Conservation (phyloP, 352 stramenopile genomes). For the Globisporangium radiosum region DNA sequence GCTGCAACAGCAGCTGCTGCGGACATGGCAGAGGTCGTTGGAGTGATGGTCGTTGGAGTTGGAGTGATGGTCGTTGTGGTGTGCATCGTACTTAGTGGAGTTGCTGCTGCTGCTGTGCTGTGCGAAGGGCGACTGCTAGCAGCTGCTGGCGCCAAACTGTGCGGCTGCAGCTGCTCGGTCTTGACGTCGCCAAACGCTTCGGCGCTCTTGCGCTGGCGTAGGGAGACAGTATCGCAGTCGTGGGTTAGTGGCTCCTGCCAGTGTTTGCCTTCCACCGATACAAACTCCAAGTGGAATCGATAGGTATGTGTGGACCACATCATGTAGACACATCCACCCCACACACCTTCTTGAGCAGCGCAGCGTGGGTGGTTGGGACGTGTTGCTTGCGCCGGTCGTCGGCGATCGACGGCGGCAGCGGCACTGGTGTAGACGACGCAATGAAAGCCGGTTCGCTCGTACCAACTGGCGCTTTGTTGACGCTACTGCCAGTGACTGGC, state of each 20-base stretch:
- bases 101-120: constrained; percentile 19
- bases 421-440: background rate
- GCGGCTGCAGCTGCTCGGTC: constrained; percentile 18
- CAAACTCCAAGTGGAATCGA: too few relatives aligned
- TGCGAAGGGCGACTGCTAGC: constrained; percentile 4
- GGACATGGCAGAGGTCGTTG: constrained; percentile 3
- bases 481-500: background rate
- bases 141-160: constrained; percentile 11
- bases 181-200: constrained; percentile 41
- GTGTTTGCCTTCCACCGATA: too few relatives aligned
- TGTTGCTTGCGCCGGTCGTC: constrained; percentile 22
- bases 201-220: constrained; percentile 29
- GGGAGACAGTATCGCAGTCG: too few relatives aligned
- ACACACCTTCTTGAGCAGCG: constrained; percentile 29
- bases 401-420: constrained; percentile 9
- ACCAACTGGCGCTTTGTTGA: background rate
- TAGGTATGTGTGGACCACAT: too few relatives aligned
- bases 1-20: constrained; percentile 18
- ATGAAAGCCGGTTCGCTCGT: too few relatives aligned
- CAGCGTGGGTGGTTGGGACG: constrained; percentile 14
- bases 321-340: too few relatives aligned
- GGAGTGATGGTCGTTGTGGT: background rate
- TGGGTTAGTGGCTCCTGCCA: too few relatives aligned
- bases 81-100: constrained; percentile 8
- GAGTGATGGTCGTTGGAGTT: constrained; percentile 4